phyloP scores from a whole-genome alignment of 2,329 filamentous ascomycete species.

The Clarireedia hainanense region DNA sequence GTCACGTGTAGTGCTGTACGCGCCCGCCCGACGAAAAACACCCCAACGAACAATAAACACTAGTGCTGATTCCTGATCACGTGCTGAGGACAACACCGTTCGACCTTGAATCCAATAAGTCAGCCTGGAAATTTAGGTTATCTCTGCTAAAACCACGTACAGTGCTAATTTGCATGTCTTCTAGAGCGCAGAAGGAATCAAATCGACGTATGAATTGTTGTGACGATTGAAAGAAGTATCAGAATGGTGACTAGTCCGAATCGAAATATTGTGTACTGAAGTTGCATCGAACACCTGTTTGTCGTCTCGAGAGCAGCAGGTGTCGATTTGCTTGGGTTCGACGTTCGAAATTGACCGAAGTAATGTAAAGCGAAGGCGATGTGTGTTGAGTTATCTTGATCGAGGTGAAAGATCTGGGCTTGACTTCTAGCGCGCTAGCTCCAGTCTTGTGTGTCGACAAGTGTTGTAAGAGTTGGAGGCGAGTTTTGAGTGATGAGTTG shows the following conservation, averaged over 20 bases:
- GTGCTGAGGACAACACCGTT: too few species aligned
- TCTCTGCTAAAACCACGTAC: too few species aligned
- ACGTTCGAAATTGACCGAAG: not conserved
- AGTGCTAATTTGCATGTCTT: too few species aligned
- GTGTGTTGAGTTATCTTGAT: not conserved
- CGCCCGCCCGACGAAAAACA: too few species aligned
- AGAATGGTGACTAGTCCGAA: not conserved
- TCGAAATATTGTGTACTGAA: not conserved
- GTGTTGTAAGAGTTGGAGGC: not conserved
- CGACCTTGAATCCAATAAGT: too few species aligned
- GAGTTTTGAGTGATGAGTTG: not conserved
- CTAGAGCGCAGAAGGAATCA: too few species aligned
- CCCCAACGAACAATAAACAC: too few species aligned
- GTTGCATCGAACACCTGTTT: not conserved
- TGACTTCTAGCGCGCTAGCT: conserved; percentile 2
- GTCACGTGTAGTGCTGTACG: too few species aligned
- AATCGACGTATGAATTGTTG: too few species aligned
- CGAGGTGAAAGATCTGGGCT: not conserved
- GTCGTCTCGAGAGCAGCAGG: conserved; percentile 2
- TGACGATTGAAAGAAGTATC: too few species aligned
- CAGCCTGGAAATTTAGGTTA: too few species aligned
- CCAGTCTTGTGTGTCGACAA: conserved; percentile 1
- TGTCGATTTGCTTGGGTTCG: not conserved
- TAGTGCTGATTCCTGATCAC: too few species aligned
- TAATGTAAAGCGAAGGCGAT: not conserved